Conservation (phyloP, 495 filamentous ascomycete genomes). For the Cenococcum geophilum region DNA sequence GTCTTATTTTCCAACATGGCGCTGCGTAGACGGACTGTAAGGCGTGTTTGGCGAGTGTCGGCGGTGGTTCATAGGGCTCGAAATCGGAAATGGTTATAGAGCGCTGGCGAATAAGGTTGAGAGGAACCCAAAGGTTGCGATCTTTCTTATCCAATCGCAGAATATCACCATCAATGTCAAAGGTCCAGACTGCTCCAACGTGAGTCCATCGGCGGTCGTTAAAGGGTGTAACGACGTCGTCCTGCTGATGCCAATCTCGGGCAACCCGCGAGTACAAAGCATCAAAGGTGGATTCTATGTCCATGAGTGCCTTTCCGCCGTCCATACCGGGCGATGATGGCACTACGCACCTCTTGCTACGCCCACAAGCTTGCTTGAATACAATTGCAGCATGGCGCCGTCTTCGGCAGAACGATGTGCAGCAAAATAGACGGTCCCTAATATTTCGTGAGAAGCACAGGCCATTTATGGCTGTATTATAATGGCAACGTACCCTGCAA, state of each 20-base stretch:
- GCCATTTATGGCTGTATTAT: neutral
- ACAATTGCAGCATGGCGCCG: conserved; percentile 11
- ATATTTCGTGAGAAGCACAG: conserved; percentile 7
- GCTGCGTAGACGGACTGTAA: conserved; percentile 10
- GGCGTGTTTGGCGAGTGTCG: conserved; percentile 2
- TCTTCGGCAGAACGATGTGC: conserved; percentile 17
- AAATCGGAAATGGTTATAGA: conserved; percentile 23
- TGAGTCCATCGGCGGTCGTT: conserved; percentile 10
- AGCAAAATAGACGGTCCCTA: conserved; percentile 22
- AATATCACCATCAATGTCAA: conserved; percentile 22
- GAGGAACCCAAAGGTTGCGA: conserved; percentile 15
- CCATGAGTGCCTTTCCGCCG: conserved; percentile 12
- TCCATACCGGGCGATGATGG: conserved; percentile 3
- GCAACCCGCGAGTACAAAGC: conserved; percentile 11
- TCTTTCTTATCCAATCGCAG: conserved; percentile 18
- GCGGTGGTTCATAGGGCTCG: conserved; percentile 16
- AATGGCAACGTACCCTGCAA: conserved; percentile 16
- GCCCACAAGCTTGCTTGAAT: conserved; percentile 18
- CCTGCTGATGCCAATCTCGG: conserved; percentile 16
- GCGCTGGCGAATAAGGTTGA: conserved; percentile 20
- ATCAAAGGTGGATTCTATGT: conserved; percentile 20
- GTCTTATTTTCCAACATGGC: conserved; percentile 15
- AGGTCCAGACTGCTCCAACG: conserved; percentile 17
- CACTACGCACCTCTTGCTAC: conserved; percentile 19
- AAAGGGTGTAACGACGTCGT: conserved; percentile 21